Evolutionary conservation across 768 basidiomycete species (phyloP).

Genomic region (Fomitopsis serialis): DNA sequence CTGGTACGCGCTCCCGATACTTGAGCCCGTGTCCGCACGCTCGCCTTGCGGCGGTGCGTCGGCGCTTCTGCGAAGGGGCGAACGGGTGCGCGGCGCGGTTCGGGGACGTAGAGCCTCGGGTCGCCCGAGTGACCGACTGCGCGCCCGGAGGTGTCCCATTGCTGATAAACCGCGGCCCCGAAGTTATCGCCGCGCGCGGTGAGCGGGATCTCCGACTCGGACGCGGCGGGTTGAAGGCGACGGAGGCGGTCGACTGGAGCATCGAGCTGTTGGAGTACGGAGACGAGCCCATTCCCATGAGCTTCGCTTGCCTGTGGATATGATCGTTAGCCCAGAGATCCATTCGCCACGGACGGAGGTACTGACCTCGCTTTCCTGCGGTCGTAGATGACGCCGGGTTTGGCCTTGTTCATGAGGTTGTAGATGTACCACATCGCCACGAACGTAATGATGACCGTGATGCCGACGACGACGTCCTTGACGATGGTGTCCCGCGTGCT

Average conservation of each 20-base stretch:
- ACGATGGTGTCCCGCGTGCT: conserved; percentile 54
- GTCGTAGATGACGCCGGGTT: conserved; percentile 61
- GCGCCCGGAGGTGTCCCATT: conserved; percentile 46
- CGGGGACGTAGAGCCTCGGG: conserved; percentile 45
- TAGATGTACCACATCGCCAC: conserved; percentile 83
- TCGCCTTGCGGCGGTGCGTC: conserved; percentile 6
- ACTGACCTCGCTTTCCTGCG: conserved; percentile 63
- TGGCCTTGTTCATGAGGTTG: conserved; percentile 61
- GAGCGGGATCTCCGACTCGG: conserved; percentile 40
- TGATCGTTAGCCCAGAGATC: not conserved
- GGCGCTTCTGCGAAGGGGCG: not conserved
- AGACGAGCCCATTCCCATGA: conserved; percentile 14
- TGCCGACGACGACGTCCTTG: conserved; percentile 58
- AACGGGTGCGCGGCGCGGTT: conserved; percentile 29
- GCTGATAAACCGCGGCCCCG: conserved; percentile 26
- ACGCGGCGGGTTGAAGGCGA: conserved; percentile 32
- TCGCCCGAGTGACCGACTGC: conserved; percentile 45
- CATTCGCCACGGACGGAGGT: not conserved
- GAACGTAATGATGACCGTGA: conserved; percentile 69
- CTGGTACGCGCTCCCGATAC: conserved; percentile 2
- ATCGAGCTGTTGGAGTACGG: conserved; percentile 16
- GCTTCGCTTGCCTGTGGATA: conserved; percentile 47
- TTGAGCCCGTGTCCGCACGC: not conserved
- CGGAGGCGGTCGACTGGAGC: conserved; percentile 25
- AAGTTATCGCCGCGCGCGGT: conserved; percentile 26